Base-by-base conservation (phyloP, 108 stramenopile species). In the Nitzschia sp. region DNA sequence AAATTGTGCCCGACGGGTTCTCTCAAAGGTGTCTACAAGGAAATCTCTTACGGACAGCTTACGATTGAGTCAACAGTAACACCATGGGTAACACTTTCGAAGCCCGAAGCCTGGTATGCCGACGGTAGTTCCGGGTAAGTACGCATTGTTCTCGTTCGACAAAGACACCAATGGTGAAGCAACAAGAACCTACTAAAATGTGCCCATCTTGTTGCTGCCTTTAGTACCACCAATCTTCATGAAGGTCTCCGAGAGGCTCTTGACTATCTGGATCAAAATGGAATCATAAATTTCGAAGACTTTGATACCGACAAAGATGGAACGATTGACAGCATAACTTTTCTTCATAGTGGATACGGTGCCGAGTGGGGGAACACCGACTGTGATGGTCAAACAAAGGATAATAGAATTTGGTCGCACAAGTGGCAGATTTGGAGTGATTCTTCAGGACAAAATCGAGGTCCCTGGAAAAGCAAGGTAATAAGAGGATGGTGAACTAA, bases 331-430 rank as follows among this genome's bases (percentile, higher is more conserved):
- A 73, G 70, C 11, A 74, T 92, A 19, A 81, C 85, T 28, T 55
- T 92, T 21, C 66, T 89, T 21, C 83, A 85, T 36, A 72, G 72
- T 22, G 88, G 91, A 17, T 87, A 84, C 48, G 86, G 83, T 2
- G 91, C 91, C 15, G 91, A 92, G 46, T 76, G 69, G 29, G 83
- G 79, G 1, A 73, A 79, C 6, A 44, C 25, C 26, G 85, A 87
- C 63, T 69, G 71, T 22, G 23, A 66, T 22, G 48, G 45, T 23
- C 68, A 26, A 65, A 69, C 31, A 23, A 47, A 56, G 26, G 30
- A 21, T 3, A 23, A 69, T 11, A 50, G 76, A 23, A 72, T 77
- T 21, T 77, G 76, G 76, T 57, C 54, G 2, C 76, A 77, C 34
- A 63, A 64, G 44, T 72, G 71, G 71, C 17, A n/a, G 5, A 33